These are phyloP conservation scores for Solanum acaule DNA, from an alignment of 257 asterid genomes.

Conservation along the genomic window DNA sequence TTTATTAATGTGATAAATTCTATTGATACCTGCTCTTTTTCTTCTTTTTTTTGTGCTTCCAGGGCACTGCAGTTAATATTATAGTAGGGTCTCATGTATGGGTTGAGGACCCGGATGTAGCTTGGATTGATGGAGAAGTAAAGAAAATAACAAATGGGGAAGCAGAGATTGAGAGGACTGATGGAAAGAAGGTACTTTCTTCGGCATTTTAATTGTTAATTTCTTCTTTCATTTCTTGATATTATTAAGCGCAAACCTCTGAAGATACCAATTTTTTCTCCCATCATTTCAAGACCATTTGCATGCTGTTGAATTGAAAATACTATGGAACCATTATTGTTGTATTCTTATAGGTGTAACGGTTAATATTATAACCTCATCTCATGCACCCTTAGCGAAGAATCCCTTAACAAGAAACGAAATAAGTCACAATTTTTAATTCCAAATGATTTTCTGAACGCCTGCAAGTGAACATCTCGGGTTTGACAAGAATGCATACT, in stretches of 20 bases:
- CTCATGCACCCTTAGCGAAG: background rate
- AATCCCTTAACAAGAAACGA: background rate
- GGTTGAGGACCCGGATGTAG: conserved; percentile 66
- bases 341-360: background rate
- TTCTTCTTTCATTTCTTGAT: background rate
- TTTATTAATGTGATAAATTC: background rate
- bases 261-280: background rate
- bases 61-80: conserved; percentile 88
- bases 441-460: background rate
- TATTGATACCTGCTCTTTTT: background rate
- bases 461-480: background rate
- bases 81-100: conserved; percentile 93
- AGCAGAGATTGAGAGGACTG: conserved; percentile 58
- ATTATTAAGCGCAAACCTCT: background rate
- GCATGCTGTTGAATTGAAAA: background rate
- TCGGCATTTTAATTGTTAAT: background rate
- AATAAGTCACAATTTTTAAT: too few species aligned
- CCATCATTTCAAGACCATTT: background rate
- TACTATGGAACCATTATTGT: background rate
- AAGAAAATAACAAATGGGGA: conserved; percentile 61
- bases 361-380: background rate
- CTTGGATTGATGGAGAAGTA: conserved; percentile 89
- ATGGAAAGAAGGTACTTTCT: conserved; percentile 68
- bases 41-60: conserved; percentile 5
- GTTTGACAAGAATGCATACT: background rate